These are phyloP conservation scores for Monosporascus sp. DNA, from an alignment of 2,329 filamentous ascomycete species.

Conservation along the genomic window DNA sequence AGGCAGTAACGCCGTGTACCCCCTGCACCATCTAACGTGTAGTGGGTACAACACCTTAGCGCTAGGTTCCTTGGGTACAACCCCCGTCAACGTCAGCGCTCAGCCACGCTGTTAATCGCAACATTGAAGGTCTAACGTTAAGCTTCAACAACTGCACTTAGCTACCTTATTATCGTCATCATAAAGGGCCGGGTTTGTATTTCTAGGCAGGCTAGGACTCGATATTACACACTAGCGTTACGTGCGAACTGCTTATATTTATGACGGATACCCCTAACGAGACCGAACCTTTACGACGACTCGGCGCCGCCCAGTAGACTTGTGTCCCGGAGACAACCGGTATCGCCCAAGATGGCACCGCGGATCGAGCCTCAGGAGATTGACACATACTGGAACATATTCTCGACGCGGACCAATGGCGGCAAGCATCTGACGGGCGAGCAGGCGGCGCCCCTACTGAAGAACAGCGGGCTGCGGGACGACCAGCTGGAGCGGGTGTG, in stretches of 20 bases:
- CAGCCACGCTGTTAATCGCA: no score
- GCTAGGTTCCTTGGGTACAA: no score
- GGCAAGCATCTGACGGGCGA: constrained; percentile 57
- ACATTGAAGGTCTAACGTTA: no score
- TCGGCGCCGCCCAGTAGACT: neutral
- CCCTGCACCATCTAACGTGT: no score
- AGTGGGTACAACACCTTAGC: no score
- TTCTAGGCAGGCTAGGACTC: no score
- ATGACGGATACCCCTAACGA: neutral
- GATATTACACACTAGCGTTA: no score
- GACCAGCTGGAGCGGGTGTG: constrained; percentile 92
- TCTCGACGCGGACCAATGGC: constrained; percentile 53
- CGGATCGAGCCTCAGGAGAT: constrained; percentile 59
- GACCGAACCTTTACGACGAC: neutral
- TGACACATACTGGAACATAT: constrained; percentile 64
- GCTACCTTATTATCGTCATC: no score
- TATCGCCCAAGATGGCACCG: constrained; percentile 43
- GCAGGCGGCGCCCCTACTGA: constrained; percentile 56
- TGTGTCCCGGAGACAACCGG: neutral
- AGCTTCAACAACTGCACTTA: no score
- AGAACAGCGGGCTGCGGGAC: constrained; percentile 58
- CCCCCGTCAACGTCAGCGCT: no score
- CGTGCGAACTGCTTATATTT: neutral
- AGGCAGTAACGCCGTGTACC: no score
- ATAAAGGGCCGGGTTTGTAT: no score